Evolutionary conservation across 2,329 filamentous ascomycete species (phyloP).

Genomic region (Hirsutella minnesotensis): DNA sequence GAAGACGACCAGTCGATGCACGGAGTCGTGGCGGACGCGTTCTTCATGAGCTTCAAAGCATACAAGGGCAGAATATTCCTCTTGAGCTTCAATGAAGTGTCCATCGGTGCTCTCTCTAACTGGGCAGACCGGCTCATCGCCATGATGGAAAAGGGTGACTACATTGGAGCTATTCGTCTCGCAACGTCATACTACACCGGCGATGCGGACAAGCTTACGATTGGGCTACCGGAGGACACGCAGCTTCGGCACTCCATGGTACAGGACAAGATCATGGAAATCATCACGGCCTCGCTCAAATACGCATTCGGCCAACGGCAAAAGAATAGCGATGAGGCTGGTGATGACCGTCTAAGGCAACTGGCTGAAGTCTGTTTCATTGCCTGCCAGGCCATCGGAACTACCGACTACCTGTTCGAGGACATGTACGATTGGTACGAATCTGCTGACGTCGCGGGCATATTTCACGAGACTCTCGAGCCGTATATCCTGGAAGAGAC

Average conservation of each 20-base stretch:
- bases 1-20: slow-evolving; percentile 85
- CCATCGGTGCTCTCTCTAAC: slow-evolving; percentile 85
- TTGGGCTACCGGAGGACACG: slow-evolving; percentile 82
- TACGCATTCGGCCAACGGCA: slow-evolving; percentile 68
- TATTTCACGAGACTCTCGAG: slow-evolving; percentile 83
- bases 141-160: slow-evolving; percentile 94
- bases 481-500: slow-evolving; percentile 72
- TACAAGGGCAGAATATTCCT: slow-evolving; percentile 93
- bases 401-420: slow-evolving; percentile 79
- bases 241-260: slow-evolving; percentile 67
- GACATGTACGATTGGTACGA: slow-evolving; percentile 87
- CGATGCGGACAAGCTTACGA: slow-evolving; percentile 83
- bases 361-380: slow-evolving; percentile 74
- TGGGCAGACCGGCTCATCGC: slow-evolving; percentile 92
- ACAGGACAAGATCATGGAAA: slow-evolving; percentile 78
- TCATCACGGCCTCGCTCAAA: slow-evolving; percentile 83
- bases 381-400: slow-evolving; percentile 66
- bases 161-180: slow-evolving; percentile 79
- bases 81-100: slow-evolving; percentile 85
- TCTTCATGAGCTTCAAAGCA: slow-evolving; percentile 92
- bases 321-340: slow-evolving; percentile 29
- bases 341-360: slow-evolving; percentile 56
- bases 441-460: slow-evolving; percentile 55
- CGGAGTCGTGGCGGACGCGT: slow-evolving; percentile 91
- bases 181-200: slow-evolving; percentile 89